Conservation (phyloP, 345 rosid genomes). For the Lumnitzera littorea region DNA sequence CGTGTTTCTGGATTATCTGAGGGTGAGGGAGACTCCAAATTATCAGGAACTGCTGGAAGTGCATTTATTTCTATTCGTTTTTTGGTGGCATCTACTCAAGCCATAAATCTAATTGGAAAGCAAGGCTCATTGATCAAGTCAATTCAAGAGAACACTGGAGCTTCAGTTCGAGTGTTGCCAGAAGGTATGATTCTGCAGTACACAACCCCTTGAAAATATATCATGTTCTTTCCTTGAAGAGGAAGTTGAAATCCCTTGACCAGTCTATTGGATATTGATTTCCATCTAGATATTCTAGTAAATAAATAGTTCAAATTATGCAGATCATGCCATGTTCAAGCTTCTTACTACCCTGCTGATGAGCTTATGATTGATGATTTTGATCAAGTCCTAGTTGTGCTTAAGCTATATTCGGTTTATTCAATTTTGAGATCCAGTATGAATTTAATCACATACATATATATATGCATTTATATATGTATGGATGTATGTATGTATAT, state of each 20-base stretch:
- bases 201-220: not conserved
- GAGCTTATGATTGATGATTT: no score
- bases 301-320: no score
- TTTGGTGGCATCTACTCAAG: constrained; percentile 81
- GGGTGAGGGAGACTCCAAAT: constrained; percentile 23
- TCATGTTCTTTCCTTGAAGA: not conserved
- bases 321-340: no score
- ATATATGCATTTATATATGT: no score
- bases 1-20: constrained; percentile 37
- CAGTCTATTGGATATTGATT: no score
- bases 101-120: constrained; percentile 82
- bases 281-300: no score
- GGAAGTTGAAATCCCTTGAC: not conserved
- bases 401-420: no score
- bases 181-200: constrained; percentile 36
- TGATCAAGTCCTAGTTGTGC: no score
- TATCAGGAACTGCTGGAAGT: constrained; percentile 23
- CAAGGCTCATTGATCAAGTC: constrained; percentile 84
- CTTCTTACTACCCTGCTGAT: no score
- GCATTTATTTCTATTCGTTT: constrained; percentile 57
- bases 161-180: constrained; percentile 65
- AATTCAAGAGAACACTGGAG: constrained; percentile 73
- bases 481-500: no score
- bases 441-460: no score
- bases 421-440: no score